Conservation (phyloP, 169 alveolate genomes). For the Theileria orientalis region DNA sequence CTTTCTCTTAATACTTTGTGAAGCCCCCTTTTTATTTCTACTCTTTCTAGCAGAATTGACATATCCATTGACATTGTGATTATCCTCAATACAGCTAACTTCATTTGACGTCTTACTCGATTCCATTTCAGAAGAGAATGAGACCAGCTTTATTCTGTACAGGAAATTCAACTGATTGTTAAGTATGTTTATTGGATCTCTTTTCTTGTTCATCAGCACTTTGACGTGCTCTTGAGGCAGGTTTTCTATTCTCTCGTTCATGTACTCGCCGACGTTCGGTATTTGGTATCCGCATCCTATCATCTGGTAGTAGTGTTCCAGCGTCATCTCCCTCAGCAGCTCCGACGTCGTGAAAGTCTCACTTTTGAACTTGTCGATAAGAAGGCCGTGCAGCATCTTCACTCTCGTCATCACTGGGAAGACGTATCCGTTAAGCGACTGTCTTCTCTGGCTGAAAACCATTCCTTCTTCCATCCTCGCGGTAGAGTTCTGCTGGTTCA, state of each 20-base stretch:
- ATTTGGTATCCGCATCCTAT: slow-evolving; percentile 55
- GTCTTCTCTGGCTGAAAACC: slow-evolving; percentile 15
- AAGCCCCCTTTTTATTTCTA: too few relatives aligned
- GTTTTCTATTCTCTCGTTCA: slow-evolving; percentile 15
- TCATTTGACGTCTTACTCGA: not conserved
- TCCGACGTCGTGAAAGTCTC: slow-evolving; percentile 24
- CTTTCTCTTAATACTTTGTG: too few relatives aligned
- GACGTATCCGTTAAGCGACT: slow-evolving; percentile 42
- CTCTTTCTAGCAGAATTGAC: too few relatives aligned
- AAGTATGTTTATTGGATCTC: slow-evolving; percentile 27
- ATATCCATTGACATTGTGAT: not conserved
- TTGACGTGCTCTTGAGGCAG: not conserved
- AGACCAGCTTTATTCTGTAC: slow-evolving; percentile 11
- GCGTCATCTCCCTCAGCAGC: slow-evolving; percentile 33
- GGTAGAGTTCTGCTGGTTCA: slow-evolving; percentile 16
- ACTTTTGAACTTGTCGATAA: slow-evolving; percentile 8
- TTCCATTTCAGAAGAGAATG: not conserved
- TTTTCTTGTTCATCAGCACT: not conserved
- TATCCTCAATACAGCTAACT: not conserved
- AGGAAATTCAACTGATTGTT: slow-evolving; percentile 26
- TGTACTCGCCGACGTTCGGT: slow-evolving; percentile 10
- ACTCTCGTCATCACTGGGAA: slow-evolving; percentile 60
- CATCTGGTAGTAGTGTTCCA: slow-evolving; percentile 44
- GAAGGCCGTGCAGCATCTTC: slow-evolving; percentile 24
- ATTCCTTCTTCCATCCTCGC: not conserved